Evolutionary conservation across 768 basidiomycete species (phyloP), one percentile per base, ranked within the genome.

Genomic region (Russula sp.): DNA sequence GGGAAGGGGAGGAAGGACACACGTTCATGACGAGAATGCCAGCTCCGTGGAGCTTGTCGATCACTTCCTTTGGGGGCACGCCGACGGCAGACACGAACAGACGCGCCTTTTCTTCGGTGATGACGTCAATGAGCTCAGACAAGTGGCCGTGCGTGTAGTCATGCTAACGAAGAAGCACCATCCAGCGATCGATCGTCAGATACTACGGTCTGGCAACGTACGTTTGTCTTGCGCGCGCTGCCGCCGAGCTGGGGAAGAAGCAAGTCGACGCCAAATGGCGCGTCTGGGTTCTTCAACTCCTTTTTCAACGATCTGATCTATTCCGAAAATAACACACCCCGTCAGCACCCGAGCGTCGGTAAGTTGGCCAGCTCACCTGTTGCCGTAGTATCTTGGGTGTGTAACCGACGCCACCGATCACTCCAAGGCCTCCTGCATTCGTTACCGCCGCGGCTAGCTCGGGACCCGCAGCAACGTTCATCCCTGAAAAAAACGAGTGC

Each of bases 81-180:
- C 93, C 93, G 49, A 94, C 82, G 35, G 93, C 94, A 66, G 87
- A 97, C 61, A 98, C 94, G 73, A 98, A 98, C 11, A 98, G 84
- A 32, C 82, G 76, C 0, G 91, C 77, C 71, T 90, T 91, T 76
- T 96, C 93, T 62, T 95, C 90, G 71, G 96, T 92, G 72, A 98
- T 94, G 39, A 96, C 89, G 66, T 93, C 83, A 60, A 97, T 83
- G 35, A 97, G 82, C 31, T 91, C 89, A 20, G 85, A 79, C 9
- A 97, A 82, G 68, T 91, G 81, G 16, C 94, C 94, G 63, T 89
- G 87, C 52, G 93, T 94, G 75, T 97, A 96, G 73, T 96, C 91
- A 61, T 83, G 85, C 90, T 91, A 37, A 27, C 22, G 2, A n/a
- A 34, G 18, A 18, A 44, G 63, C 78, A 20, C 34, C 16, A 44